Evolutionary conservation across 2,329 filamentous ascomycete genomes (phyloP).

Genomic region (Fusarium napiforme): DNA sequence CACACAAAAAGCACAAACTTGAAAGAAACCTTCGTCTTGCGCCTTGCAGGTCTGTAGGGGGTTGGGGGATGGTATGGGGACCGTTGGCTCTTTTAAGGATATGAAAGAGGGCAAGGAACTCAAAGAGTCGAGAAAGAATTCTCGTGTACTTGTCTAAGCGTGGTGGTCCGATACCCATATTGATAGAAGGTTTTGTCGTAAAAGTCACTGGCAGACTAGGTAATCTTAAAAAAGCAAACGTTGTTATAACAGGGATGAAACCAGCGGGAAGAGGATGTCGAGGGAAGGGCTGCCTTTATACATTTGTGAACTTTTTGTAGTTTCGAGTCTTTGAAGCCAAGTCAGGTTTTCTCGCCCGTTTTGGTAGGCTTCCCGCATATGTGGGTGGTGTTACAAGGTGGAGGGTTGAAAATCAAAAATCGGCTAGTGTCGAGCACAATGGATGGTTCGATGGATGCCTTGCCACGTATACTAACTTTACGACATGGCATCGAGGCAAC

Average conservation of each 20-base stretch:
- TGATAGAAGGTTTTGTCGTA: not conserved
- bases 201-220: not conserved
- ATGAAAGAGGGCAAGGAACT: conserved; percentile 30
- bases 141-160: conserved; percentile 16
- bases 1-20: conserved; percentile 58
- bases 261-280: no score
- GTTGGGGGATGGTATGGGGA: conserved; percentile 7
- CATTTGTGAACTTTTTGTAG: not conserved
- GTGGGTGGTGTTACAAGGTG: not conserved
- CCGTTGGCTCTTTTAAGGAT: conserved; percentile 25
- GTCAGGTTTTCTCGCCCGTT: no score
- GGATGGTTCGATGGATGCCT: not conserved
- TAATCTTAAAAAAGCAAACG: not conserved
- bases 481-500: not conserved
- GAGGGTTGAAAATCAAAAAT: not conserved
- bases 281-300: not conserved
- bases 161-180: conserved; percentile 26
- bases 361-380: not conserved
- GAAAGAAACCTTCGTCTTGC: conserved; percentile 48
- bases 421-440: not conserved
- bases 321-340: not conserved
- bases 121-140: conserved; percentile 35
- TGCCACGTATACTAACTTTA: not conserved
- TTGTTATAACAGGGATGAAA: not conserved
- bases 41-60: not conserved